These are phyloP conservation scores for Saccharomyces hybrid DNA, from an alignment of 1,139 yeast species.

Conservation along the genomic window DNA sequence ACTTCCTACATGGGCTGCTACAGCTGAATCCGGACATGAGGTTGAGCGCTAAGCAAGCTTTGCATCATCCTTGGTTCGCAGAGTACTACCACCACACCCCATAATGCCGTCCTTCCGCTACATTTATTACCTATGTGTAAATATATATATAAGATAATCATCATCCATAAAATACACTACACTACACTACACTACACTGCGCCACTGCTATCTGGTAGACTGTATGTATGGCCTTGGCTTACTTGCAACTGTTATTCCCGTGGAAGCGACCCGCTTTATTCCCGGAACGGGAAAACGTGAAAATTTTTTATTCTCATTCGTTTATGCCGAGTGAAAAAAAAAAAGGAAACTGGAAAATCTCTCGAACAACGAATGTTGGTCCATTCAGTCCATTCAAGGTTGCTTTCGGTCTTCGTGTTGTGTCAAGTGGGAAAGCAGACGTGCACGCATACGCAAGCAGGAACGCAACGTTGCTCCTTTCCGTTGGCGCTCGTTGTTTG, in stretches of 20 bases:
- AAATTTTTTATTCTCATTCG: background rate
- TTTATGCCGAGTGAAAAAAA: background rate
- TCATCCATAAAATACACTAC: background rate
- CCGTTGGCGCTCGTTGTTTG: slow-evolving; percentile 1
- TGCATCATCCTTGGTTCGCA: slow-evolving; percentile 93
- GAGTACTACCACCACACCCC: slow-evolving; percentile 42
- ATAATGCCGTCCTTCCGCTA: slow-evolving; percentile 24
- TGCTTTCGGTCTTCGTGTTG: background rate
- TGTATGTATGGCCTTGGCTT: background rate
- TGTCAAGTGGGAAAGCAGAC: background rate
- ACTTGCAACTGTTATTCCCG: background rate
- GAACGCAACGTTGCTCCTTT: background rate
- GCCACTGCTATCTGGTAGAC: too few relatives aligned
- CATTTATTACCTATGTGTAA: background rate
- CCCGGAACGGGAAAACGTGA: background rate
- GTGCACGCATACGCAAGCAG: background rate
- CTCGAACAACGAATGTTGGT: background rate
- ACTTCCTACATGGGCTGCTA: slow-evolving; percentile 64
- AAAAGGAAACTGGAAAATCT: background rate
- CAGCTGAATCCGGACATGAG: slow-evolving; percentile 92
- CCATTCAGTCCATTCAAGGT: background rate
- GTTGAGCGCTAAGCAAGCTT: slow-evolving; percentile 84
- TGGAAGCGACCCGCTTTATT: background rate
- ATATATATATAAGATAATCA: background rate
- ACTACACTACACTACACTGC: too few relatives aligned